phyloP scores from a whole-genome alignment of 805 yeast species.

The Wickerhamomyces tratensis region DNA sequence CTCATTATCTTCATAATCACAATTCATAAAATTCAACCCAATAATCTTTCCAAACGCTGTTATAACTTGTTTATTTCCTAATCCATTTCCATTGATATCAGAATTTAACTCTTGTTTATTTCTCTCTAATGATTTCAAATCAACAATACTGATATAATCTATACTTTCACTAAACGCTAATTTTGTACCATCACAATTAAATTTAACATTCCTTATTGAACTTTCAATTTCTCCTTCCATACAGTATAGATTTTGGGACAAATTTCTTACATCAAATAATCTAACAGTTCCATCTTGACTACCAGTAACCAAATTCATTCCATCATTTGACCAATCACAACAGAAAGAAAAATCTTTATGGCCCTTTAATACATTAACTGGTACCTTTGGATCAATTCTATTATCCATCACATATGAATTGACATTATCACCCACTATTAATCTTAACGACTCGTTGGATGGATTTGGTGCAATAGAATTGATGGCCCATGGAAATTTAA shows the following conservation, averaged over 20 bases:
- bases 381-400: conserved; percentile 16
- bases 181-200: conserved; percentile 32
- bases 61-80: conserved; percentile 31
- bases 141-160: conserved; percentile 45
- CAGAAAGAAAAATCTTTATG: conserved; percentile 50
- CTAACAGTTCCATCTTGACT: conserved; percentile 51
- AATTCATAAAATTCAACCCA: conserved; percentile 39
- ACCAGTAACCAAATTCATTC: conserved; percentile 40
- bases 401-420: conserved; percentile 35
- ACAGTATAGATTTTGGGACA: conserved; percentile 17
- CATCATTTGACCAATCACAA: conserved; percentile 46
- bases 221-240: conserved; percentile 28
- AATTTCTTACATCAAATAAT: conserved; percentile 38
- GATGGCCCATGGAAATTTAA: conserved; percentile 34
- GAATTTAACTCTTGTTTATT: too few species aligned
- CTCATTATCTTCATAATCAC: conserved; percentile 31
- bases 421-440: conserved; percentile 42
- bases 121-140: conserved; percentile 19
- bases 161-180: conserved; percentile 49
- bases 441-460: conserved; percentile 24
- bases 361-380: conserved; percentile 23
- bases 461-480: conserved; percentile 39
- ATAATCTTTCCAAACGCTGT: conserved; percentile 50
- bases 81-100: neutral
- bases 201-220: conserved; percentile 44